phyloP scores from a whole-genome alignment of 768 basidiomycete genomes.

The Mycena capillaripes region DNA sequence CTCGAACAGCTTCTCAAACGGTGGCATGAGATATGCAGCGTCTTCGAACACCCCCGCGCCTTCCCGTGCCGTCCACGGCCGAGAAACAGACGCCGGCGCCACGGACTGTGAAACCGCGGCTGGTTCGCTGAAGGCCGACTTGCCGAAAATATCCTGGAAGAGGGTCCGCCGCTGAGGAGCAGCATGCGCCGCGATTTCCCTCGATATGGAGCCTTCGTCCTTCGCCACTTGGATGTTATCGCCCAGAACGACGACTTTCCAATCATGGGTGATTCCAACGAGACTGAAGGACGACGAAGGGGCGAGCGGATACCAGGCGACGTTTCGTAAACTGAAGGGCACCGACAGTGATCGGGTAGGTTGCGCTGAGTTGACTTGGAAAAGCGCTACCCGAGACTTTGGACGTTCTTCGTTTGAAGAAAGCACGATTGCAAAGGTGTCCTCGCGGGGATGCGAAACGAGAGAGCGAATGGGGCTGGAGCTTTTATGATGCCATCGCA shows the following conservation, averaged over 20 bases:
- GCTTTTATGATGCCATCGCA: conserved; percentile 69
- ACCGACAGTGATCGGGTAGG: conserved; percentile 60
- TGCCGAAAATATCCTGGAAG: conserved; percentile 93
- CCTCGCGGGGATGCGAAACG: conserved; percentile 68
- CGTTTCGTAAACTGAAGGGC: conserved; percentile 74
- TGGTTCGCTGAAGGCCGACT: conserved; percentile 69
- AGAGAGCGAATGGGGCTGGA: conserved; percentile 55
- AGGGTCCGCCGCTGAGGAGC: conserved; percentile 64
- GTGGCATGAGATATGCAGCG: conserved; percentile 84
- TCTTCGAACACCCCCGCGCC: conserved; percentile 69
- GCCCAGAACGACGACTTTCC: conserved; percentile 78
- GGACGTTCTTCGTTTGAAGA: conserved; percentile 43
- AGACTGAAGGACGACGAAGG: conserved; percentile 62
- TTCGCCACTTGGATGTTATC: conserved; percentile 61
- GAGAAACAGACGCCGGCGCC: conserved; percentile 24
- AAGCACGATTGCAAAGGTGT: conserved; percentile 73
- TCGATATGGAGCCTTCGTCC: conserved; percentile 59
- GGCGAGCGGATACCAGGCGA: conserved; percentile 53
- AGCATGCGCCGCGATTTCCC: conserved; percentile 48
- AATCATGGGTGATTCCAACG: conserved; percentile 77
- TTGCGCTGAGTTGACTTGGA: conserved; percentile 58
- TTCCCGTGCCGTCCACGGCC: conserved; percentile 51
- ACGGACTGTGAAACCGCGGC: conserved; percentile 40
- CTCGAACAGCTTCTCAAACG: conserved; percentile 80
- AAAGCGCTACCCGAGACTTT: conserved; percentile 62